Evolutionary conservation across 345 rosid species (phyloP).

Genomic region (Eucalyptus fibrosa): DNA sequence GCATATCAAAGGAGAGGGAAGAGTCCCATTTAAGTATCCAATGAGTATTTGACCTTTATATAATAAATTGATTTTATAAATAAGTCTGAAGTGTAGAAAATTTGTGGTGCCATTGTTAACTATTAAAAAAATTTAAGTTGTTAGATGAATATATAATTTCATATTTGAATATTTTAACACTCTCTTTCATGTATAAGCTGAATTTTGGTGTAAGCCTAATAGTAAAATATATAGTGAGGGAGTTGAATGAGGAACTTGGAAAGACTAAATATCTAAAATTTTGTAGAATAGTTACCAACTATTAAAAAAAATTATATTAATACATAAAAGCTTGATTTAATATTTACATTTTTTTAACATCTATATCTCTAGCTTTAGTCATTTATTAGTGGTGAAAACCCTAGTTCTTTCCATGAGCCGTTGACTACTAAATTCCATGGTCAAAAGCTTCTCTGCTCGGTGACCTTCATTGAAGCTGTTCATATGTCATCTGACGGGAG

Average conservation of each 20-base stretch:
- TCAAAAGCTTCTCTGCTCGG: background rate
- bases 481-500: background rate
- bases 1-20: background rate
- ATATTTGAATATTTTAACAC: background rate
- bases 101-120: background rate
- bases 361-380: background rate
- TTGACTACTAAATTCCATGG: background rate
- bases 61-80: background rate
- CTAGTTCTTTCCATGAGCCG: background rate
- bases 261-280: background rate
- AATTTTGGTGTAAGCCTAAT: background rate
- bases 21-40: background rate
- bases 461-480: background rate
- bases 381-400: background rate
- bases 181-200: background rate
- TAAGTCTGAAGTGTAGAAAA: background rate
- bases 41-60: background rate
- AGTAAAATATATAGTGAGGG: background rate
- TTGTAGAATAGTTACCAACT: background rate
- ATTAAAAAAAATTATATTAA: background rate
- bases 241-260: background rate
- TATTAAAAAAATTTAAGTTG: fast-evolving
- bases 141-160: background rate
- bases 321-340: background rate
- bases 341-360: background rate